Percentiles rank a stretch among this genome's conserved stretches.
phyloP scores from a whole-genome alignment of 257 asterid genomes.

The Solanum rostratum region DNA sequence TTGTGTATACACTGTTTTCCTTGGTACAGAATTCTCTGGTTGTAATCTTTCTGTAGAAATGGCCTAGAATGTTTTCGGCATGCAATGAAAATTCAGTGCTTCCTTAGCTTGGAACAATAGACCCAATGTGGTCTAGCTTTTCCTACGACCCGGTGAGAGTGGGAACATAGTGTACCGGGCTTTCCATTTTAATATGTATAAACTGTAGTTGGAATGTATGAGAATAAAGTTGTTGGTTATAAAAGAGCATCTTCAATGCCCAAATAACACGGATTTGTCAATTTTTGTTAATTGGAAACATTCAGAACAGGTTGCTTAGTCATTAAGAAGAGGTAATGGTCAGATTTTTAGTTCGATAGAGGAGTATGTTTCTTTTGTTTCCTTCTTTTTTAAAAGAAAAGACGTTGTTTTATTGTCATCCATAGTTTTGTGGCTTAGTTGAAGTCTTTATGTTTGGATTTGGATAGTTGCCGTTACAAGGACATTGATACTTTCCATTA shows the following conservation, averaged over 20 bases:
- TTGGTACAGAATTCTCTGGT: neutral
- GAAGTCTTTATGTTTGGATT: neutral
- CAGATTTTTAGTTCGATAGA: neutral
- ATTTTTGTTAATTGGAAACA: neutral
- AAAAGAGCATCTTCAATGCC: neutral
- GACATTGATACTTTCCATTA: neutral
- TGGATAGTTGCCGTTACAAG: neutral
- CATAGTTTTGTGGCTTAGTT: neutral
- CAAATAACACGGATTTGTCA: neutral
- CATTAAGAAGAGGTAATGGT: neutral
- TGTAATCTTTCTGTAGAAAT: neutral
- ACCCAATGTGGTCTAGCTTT: neutral
- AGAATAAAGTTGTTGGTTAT: neutral
- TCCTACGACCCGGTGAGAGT: neutral
- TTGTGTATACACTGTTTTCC: neutral
- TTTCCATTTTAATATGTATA: neutral
- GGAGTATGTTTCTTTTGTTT: neutral
- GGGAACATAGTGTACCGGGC: neutral
- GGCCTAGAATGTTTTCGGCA: neutral
- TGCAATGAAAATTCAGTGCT: neutral
- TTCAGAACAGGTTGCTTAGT: neutral
- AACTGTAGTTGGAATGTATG: neutral
- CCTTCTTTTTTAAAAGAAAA: neutral
- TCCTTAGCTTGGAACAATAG: neutral
- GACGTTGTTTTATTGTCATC: neutral